phyloP scores from a whole-genome alignment of 2,329 filamentous ascomycete species.

The Sporothrix inflata region DNA sequence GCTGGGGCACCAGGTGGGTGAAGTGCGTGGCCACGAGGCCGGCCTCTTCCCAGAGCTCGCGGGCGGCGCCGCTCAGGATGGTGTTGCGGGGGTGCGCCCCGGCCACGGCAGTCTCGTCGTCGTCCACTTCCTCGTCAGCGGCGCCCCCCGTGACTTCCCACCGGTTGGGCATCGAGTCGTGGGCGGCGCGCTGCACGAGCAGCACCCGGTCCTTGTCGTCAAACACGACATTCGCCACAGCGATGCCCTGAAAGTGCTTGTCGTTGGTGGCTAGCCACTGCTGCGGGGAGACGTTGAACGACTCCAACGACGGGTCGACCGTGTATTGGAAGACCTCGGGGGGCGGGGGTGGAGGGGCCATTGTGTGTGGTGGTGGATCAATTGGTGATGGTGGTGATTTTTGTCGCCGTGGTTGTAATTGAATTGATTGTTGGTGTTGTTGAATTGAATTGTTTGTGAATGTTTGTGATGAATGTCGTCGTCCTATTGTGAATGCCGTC shows the following conservation, averaged over 20 bases:
- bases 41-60: slow-evolving; percentile 50
- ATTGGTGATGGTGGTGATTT: not conserved
- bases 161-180: slow-evolving; percentile 45
- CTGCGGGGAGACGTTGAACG: slow-evolving; percentile 33
- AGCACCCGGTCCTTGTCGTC: slow-evolving; percentile 41
- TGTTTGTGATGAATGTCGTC: too few species aligned
- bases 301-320: slow-evolving; percentile 32
- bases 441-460: not conserved
- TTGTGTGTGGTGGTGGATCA: not conserved
- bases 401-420: not conserved
- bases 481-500: not conserved
- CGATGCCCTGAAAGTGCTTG: slow-evolving; percentile 34
- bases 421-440: not conserved
- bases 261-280: slow-evolving; percentile 35
- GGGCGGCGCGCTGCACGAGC: slow-evolving; percentile 46
- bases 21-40: slow-evolving; percentile 42
- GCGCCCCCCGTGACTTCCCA: slow-evolving; percentile 51
- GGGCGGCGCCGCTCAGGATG: slow-evolving; percentile 43
- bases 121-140: slow-evolving; percentile 40
- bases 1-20: slow-evolving; percentile 32
- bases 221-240: slow-evolving; percentile 40
- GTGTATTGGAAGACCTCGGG: slow-evolving; percentile 36
- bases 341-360: slow-evolving; percentile 23
- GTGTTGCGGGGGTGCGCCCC: slow-evolving; percentile 30
- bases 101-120: not conserved